Base-by-base conservation (phyloP, 306 rosid genomes). In the Sophora flavescens region DNA sequence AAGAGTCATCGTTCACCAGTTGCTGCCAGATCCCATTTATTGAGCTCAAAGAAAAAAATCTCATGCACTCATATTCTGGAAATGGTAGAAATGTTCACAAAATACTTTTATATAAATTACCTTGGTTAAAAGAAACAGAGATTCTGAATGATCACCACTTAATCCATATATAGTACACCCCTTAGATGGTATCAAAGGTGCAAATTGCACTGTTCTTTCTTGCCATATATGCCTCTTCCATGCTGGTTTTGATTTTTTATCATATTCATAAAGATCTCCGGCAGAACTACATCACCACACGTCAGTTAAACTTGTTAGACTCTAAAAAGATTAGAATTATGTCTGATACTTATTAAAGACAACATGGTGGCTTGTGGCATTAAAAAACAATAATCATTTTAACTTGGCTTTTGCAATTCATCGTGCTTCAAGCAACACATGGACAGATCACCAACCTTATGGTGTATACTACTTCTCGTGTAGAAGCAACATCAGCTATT, bases 211-310 rank as follows among this genome's bases (percentile, higher is more conserved):
- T 63, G 61, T 69, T 82, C 81, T 83, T 74, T 91, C 91, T 81
- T 78, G 74, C 93, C 97, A 87, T 82, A 91, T 80, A 78, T 94
- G 97, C 74, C 77, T 94, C 89, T 90, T 94, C 97, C 98, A 94
- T 33, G 86, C 83, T 2, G 98, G 98, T 86, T 87, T 94, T 61
- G 98, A 87, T 83, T 82, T 84, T 70, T 83, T 74, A 75, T 94
- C 91, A 70, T 87, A 87, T 77, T 94, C 98, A 72, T 91, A 94
- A 78, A 94, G 97, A 77, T 86, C 93, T 56, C 98, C 98, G 2
- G 80, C 74, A 80, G 97, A 94, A 79, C 98, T 91, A 88, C 86
- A 86, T 60, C 73, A 77, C 15, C 70, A 72, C n/a, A 76, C 8
- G 5, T 69, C 17, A 70, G 56, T 61, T 81, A 8, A 50, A 68